phyloP scores from a whole-genome alignment of 108 stramenopile species.

The Cyclostephanos tholiformis region DNA sequence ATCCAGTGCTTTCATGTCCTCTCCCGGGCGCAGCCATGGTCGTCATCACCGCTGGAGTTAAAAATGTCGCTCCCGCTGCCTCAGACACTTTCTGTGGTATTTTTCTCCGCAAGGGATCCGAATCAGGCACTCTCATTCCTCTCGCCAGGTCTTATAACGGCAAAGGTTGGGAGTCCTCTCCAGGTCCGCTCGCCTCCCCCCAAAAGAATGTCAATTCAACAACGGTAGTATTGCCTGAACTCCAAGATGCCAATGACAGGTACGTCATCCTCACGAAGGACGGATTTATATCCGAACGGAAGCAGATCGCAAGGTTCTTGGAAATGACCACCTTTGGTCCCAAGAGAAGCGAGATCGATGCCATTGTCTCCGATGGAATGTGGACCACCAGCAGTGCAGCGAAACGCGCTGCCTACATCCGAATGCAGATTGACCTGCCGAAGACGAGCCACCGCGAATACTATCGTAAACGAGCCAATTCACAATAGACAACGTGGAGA shows the following conservation, averaged over 20 bases:
- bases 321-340: conserved; percentile 65
- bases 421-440: conserved; percentile 33
- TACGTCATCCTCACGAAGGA: conserved; percentile 35
- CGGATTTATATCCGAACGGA: conserved; percentile 8
- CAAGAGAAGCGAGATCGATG: conserved; percentile 37
- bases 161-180: conserved; percentile 59
- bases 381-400: conserved; percentile 12
- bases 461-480: conserved; percentile 43
- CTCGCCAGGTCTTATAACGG: conserved; percentile 72
- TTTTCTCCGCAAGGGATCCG: conserved; percentile 14
- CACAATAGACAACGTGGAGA: no score
- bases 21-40: not conserved
- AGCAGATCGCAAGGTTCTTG: conserved; percentile 57
- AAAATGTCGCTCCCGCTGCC: conserved; percentile 4
- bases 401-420: conserved; percentile 24
- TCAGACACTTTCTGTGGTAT: conserved; percentile 30
- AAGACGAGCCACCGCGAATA: conserved; percentile 53
- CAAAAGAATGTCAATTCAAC: conserved; percentile 6
- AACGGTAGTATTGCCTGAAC: not conserved
- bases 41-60: conserved; percentile 4
- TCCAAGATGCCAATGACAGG: conserved; percentile 13
- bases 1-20: conserved; percentile 13
- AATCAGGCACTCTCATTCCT: conserved; percentile 44
- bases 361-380: conserved; percentile 25
- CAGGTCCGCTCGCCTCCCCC: conserved; percentile 40